Conservation (phyloP, 1,139 yeast species). For the Kurtzmaniella quercitrusa region DNA sequence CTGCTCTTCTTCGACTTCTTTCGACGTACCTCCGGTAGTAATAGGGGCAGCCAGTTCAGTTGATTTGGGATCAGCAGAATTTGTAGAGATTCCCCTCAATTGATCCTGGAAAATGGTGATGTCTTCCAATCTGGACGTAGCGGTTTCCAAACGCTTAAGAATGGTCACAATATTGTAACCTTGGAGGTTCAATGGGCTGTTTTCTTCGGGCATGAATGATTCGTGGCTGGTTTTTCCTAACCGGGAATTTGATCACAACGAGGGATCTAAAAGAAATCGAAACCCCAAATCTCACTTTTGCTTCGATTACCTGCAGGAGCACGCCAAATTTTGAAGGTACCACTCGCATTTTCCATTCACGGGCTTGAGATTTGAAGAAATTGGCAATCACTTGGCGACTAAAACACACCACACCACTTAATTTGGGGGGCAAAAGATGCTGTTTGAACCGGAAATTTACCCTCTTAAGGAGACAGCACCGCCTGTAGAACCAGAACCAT, state of each 20-base stretch:
- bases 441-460: conserved; percentile 34
- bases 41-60: conserved; percentile 2
- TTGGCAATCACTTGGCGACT: neutral
- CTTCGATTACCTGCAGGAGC: conserved; percentile 1
- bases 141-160: conserved; percentile 84
- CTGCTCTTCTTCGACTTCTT: conserved; percentile 4
- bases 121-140: conserved; percentile 89
- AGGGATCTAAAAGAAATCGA: too few species aligned
- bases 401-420: neutral
- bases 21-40: conserved; percentile 7
- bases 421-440: conserved; percentile 1
- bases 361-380: neutral
- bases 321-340: neutral
- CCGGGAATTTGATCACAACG: too few species aligned
- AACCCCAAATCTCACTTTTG: too few species aligned
- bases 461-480: conserved; percentile 45
- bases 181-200: conserved; percentile 58
- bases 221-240: neutral
- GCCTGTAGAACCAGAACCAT: conserved; percentile 44
- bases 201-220: conserved; percentile 37
- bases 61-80: conserved; percentile 1
- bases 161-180: conserved; percentile 81
- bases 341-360: neutral
- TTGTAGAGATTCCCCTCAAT: conserved; percentile 12
- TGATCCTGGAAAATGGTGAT: conserved; percentile 77